Evolutionary conservation across 805 yeast genomes (phyloP), one percentile per base, ranked within the genome.

Genomic region (Ogataea populi-albae): DNA sequence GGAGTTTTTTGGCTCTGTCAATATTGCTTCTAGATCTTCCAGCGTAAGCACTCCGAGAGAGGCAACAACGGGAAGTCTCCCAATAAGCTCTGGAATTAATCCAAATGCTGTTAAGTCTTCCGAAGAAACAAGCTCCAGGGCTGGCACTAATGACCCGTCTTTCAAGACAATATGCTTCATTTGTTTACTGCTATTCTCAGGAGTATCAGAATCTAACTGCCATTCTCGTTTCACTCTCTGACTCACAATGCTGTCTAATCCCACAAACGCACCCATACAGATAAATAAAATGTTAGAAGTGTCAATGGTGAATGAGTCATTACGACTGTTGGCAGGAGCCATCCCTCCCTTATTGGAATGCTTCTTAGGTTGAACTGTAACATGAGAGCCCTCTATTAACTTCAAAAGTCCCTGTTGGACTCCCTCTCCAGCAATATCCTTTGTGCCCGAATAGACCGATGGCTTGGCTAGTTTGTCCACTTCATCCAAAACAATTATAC

Each of bases 391-490:
- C 49, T 77, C 83, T 23, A 77, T 64, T 30, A 77, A 60, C 46
- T 77, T 77, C 43, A 77, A 49, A 10, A 77, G 50, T 0, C 81
- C 74, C 46, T 77, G 82, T 45, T 77, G 83, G 12, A 77, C 82
- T 32, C 83, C 82, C 54, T 77, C 82, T 6, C 83, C 83, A 1
- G 80, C 64, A 2, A 77, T 77, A 52, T 77, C 83, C 42, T 74
- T 72, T 0, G 75, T 66, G 4, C 77, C 78, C 22, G 64, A 62
- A 23, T 61, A 55, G 9, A 65, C 64, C 1, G 69, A 55, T 1
- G 75, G 73, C 43, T 71, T 73, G 0, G 81, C 70, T 8, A 78
- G 49, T 42, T 76, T 77, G 45, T 77, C 81, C 15, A 77, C 60
- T 47, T 78, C 83, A 52, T 78, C 82, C 4, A 78, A 51, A 3